Percentiles rank a stretch among this genome's conserved stretches.
Conservation (phyloP, 2,329 filamentous ascomycete species). For the Talaromyces sp. region DNA sequence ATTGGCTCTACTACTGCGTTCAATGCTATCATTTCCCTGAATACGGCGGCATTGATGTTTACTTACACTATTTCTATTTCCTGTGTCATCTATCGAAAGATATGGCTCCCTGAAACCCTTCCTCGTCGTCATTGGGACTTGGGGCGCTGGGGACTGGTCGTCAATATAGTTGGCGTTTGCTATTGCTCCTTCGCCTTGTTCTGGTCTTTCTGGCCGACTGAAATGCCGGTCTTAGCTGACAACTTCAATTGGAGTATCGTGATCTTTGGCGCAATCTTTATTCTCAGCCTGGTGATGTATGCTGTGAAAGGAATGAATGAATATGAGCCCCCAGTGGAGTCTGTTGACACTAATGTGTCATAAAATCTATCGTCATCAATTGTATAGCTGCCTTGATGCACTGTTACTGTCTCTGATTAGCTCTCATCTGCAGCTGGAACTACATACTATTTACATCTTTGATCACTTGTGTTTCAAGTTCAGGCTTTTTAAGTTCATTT, state of each 20-base stretch:
- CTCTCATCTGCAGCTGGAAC: too few relatives aligned
- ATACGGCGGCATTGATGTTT: slow-evolving; percentile 44
- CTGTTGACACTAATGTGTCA: too few relatives aligned
- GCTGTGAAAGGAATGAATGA: slow-evolving; percentile 13
- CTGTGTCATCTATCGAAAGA: slow-evolving; percentile 42
- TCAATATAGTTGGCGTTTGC: slow-evolving; percentile 42
- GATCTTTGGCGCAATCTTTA: slow-evolving; percentile 38
- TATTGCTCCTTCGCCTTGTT: slow-evolving; percentile 44
- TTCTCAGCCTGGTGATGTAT: slow-evolving; percentile 39
- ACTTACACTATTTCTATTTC: slow-evolving; percentile 49
- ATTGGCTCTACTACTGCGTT: slow-evolving; percentile 49
- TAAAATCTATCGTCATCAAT: too few relatives aligned
- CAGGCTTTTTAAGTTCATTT: too few relatives aligned
- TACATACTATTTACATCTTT: too few relatives aligned
- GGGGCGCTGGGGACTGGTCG: slow-evolving; percentile 37
- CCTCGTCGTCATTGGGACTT: slow-evolving; percentile 40
- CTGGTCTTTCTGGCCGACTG: slow-evolving; percentile 46
- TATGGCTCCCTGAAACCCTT: slow-evolving; percentile 33
- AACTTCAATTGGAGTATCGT: slow-evolving; percentile 51
- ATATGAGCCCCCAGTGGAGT: not conserved
- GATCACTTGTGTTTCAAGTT: too few relatives aligned
- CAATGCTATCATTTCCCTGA: slow-evolving; percentile 49
- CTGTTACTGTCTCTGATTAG: too few relatives aligned
- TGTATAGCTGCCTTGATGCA: too few relatives aligned
- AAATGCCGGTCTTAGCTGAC: slow-evolving; percentile 30